Evolutionary conservation across 169 alveolate genomes (phyloP).

Genomic region (Besnoitia besnoiti): DNA sequence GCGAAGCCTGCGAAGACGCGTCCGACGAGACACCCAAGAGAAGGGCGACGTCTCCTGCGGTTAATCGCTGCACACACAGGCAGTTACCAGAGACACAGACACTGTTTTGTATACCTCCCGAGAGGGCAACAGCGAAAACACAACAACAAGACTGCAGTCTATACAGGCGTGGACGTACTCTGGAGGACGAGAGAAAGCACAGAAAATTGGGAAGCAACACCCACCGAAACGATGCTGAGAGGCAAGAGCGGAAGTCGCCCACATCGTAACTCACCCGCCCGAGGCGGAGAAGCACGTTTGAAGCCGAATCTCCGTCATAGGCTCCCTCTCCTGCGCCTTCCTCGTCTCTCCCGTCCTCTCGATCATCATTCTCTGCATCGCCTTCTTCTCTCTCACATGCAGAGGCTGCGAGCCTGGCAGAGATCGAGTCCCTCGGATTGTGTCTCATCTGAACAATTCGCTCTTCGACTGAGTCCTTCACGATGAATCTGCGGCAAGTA

Average conservation of each 20-base stretch:
- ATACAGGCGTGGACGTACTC: too few species aligned
- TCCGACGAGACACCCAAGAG: slow-evolving; percentile 15
- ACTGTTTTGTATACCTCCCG: too few species aligned
- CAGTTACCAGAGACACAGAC: not conserved
- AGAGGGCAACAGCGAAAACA: not conserved
- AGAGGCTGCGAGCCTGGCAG: not conserved
- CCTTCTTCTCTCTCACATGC: not conserved
- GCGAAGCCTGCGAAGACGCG: too few species aligned
- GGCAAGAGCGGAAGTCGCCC: not conserved
- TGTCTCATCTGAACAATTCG: slow-evolving; percentile 51
- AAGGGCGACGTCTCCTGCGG: not conserved
- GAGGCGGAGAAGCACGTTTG: not conserved
- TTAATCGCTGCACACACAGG: not conserved
- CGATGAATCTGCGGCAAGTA: slow-evolving; percentile 59
- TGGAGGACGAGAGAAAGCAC: too few species aligned
- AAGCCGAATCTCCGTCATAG: not conserved
- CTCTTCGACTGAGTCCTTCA: slow-evolving; percentile 66
- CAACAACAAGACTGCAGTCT: too few species aligned
- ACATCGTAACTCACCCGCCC: not conserved
- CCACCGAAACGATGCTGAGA: not conserved
- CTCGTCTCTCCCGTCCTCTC: not conserved
- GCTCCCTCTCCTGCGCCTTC: not conserved
- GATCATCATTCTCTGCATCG: not conserved
- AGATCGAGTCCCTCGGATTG: not conserved
- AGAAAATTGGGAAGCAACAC: too few species aligned